Base-by-base conservation (phyloP, 768 basidiomycete species). In the Tephrocybe sp. region DNA sequence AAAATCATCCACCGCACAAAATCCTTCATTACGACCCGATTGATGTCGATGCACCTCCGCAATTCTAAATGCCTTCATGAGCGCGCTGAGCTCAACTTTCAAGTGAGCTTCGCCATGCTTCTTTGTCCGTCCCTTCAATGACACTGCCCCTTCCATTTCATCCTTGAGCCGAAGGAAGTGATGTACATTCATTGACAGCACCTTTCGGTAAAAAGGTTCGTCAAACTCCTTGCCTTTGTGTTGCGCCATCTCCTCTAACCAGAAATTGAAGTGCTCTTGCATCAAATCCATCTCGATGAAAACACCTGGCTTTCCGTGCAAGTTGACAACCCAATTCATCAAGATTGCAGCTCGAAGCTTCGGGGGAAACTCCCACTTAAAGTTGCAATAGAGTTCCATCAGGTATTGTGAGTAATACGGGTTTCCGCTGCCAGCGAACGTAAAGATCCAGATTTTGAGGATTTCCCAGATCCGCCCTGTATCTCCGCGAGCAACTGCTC, bases 231-330 rank as follows among this genome's bases (percentile, higher is more conserved):
- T 57, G 8, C 56, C 60, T 47, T 61, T 61, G 31, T 59, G 56
- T 25, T 59, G 58, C 0, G 49, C 60, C n/a, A 53, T 49, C 39
- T 62, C 58, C 52, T 62, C 55, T 13, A 62, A 48, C 60, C 62
- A 65, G 45, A 65, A 63, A 45, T 64, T 68, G 27, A 51, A 51
- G 31, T 64, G 57, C 44, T 66, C 64, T 47, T 68, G 65, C 47
- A 68, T 27, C n/a, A 68, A 46, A 31, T 68, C 65, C 33, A 61
- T 47, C 42, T 68, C 61, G 27, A 61, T 57, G 50, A 61, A 68
- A 3, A 37, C 41, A 1, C 56, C 56, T 0, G 55, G 39, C 10
- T 54, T 25, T 11, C 64, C 64, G 29, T 55, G 58, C n/a, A 58
- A 41, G 29, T 64, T 64, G 27, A 67, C 63, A 7, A 69, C 54